phyloP scores from a whole-genome alignment of 106 monocot species.

The Phalaenopsis equestris region DNA sequence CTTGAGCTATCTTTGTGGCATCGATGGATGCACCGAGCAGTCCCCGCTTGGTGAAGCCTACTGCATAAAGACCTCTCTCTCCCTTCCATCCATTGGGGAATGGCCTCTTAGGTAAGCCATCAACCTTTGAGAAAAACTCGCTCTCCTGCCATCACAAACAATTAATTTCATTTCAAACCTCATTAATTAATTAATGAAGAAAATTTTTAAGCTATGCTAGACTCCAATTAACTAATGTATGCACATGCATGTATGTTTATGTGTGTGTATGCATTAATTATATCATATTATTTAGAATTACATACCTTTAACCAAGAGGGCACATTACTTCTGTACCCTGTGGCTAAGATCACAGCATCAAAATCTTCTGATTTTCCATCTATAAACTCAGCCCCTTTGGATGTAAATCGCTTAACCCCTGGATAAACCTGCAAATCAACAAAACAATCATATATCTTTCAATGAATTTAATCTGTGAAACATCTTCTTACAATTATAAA shows the following conservation, averaged over 20 bases:
- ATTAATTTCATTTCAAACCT: not conserved
- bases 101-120: conserved; percentile 52
- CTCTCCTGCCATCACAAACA: conserved; percentile 34
- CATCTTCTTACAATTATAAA: too few relatives aligned
- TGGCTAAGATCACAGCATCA: conserved; percentile 40
- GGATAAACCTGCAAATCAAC: conserved; percentile 18
- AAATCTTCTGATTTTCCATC: conserved; percentile 37
- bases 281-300: not conserved
- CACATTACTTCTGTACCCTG: conserved; percentile 47
- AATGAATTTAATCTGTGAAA: not conserved
- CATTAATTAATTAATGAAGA: not conserved
- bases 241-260: too few relatives aligned
- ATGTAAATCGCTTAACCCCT: conserved; percentile 18
- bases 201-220: too few relatives aligned
- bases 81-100: conserved; percentile 91
- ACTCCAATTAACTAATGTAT: too few relatives aligned
- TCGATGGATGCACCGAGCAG: conserved; percentile 69
- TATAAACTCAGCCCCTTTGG: conserved; percentile 25
- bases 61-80: conserved; percentile 53
- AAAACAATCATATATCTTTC: not conserved
- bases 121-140: conserved; percentile 73
- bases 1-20: conserved; percentile 52
- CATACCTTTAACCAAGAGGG: conserved; percentile 53
- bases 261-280: not conserved
- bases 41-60: conserved; percentile 68